Evolutionary conservation across 192 early-diverging fungal genomes (phyloP).

Genomic region (Coemansia sp.): DNA sequence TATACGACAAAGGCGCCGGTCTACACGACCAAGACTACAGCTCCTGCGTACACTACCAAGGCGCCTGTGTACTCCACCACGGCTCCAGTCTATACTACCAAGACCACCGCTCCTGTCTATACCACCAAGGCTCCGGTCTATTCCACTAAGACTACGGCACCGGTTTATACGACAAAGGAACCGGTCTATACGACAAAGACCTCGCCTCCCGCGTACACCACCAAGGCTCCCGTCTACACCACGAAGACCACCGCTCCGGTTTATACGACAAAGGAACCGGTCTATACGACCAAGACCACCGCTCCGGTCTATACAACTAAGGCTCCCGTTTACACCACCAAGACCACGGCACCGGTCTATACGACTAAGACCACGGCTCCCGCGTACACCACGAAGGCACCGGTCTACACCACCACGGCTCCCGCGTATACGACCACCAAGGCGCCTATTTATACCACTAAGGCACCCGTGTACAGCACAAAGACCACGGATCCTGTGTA

Average conservation of each 20-base stretch:
- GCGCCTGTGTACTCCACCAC: no score
- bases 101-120: no score
- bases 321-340: background rate
- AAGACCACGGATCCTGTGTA: no score
- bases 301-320: background rate
- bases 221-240: no score
- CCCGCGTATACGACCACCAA: background rate
- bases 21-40: no score
- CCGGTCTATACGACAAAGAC: no score
- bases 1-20: no score
- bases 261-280: background rate
- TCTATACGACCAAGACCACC: background rate
- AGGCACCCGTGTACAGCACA: no score
- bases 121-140: background rate
- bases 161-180: background rate
- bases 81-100: no score
- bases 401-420: background rate
- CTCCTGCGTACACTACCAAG: no score
- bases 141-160: background rate
- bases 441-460: no score
- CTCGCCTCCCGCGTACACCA: no score
- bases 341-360: background rate
- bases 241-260: background rate
- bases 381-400: background rate
- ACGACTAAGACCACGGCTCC: background rate